Conservation (phyloP, 2,329 filamentous ascomycete genomes). For the Cercospora sp. region DNA sequence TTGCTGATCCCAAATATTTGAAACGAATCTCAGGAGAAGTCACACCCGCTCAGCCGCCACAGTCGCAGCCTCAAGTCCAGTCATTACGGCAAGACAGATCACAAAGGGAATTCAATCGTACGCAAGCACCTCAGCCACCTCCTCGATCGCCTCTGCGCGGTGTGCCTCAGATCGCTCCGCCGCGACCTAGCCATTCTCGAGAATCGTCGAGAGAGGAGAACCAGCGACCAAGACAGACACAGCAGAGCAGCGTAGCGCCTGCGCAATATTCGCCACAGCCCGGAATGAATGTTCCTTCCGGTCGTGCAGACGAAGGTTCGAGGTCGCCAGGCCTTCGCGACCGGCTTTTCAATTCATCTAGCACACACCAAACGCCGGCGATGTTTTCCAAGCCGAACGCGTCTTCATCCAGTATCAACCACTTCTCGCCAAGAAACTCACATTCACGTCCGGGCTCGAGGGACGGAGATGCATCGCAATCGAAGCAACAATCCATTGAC, state of each 20-base stretch:
- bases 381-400: conserved; percentile 23
- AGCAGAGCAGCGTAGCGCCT: not conserved
- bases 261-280: conserved; percentile 19
- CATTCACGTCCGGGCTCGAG: conserved; percentile 26
- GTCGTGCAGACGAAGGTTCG: conserved; percentile 15
- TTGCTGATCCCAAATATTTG: conserved; percentile 34
- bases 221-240: conserved; percentile 20
- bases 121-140: conserved; percentile 11
- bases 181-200: conserved; percentile 12
- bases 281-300: conserved; percentile 17
- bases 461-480: conserved; percentile 20
- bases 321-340: conserved; percentile 21
- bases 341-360: not conserved
- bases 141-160: conserved; percentile 8
- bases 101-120: conserved; percentile 11
- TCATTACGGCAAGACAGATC: conserved; percentile 17
- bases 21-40: conserved; percentile 30
- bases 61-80: conserved; percentile 2
- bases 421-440: conserved; percentile 10
- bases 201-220: conserved; percentile 12
- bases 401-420: conserved; percentile 24
- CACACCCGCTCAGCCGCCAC: conserved; percentile 12
- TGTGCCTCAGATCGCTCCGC: conserved; percentile 7
- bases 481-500: conserved; percentile 4
- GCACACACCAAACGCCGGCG: not conserved